Evolutionary conservation across 2,329 filamentous ascomycete genomes (phyloP).

Genomic region (Cytospora piceicola): DNA sequence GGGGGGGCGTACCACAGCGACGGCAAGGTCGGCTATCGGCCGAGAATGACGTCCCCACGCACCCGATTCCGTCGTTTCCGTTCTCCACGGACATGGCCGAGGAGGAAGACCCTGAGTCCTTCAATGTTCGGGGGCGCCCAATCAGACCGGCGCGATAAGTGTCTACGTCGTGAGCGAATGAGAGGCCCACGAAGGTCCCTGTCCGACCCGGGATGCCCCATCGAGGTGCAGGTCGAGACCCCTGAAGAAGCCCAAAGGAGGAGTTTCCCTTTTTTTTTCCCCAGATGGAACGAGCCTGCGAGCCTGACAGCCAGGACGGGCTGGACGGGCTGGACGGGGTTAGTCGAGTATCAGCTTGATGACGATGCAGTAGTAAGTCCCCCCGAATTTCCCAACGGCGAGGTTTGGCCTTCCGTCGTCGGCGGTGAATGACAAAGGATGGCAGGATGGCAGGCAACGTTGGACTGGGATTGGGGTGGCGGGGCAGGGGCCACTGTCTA

Average conservation of each 20-base stretch:
- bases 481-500: neutral
- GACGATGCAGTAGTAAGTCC: constrained; percentile 9
- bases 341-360: neutral
- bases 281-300: constrained; percentile 8
- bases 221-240: constrained; percentile 12
- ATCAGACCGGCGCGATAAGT: constrained; percentile 27
- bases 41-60: constrained; percentile 25
- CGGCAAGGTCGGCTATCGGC: constrained; percentile 27
- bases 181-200: neutral
- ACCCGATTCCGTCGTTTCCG: neutral
- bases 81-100: constrained; percentile 28
- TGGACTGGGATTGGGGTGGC: neutral
- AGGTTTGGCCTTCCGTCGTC: neutral
- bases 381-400: constrained; percentile 11
- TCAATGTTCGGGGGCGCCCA: constrained; percentile 9
- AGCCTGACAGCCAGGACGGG: no score
- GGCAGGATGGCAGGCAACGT: no score
- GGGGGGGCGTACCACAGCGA: constrained; percentile 1
- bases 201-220: constrained; percentile 8
- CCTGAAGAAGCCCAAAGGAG: neutral
- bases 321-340: constrained; percentile 6
- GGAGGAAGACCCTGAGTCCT: constrained; percentile 22
- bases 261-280: constrained; percentile 1
- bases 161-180: constrained; percentile 8
- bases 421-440: no score